Conservation (phyloP, 2,329 filamentous ascomycete species). For the Microcera coccophila region DNA sequence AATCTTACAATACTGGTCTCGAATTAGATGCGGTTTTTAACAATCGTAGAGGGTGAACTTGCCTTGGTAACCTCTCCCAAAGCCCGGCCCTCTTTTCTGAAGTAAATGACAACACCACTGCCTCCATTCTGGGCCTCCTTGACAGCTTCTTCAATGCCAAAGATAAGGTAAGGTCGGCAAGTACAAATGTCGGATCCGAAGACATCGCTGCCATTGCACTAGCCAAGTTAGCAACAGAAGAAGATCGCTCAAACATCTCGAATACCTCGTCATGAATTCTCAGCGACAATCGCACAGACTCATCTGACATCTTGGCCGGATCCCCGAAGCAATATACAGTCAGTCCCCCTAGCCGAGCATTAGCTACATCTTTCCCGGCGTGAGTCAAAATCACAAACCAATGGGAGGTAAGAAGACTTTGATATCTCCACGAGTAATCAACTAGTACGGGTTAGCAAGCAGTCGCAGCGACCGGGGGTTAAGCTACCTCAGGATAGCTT, state of each 20-base stretch:
- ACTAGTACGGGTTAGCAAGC: slow-evolving; percentile 36
- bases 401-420: slow-evolving; percentile 96
- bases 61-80: slow-evolving; percentile 95
- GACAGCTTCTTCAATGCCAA: slow-evolving; percentile 94
- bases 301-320: slow-evolving; percentile 87
- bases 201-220: slow-evolving; percentile 94
- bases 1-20: slow-evolving; percentile 42
- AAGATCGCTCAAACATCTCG: slow-evolving; percentile 7
- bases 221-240: slow-evolving; percentile 10
- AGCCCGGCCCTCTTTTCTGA: slow-evolving; percentile 93
- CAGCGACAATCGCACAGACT: slow-evolving; percentile 73
- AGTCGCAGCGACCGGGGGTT: not conserved
- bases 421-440: slow-evolving; percentile 91
- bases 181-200: slow-evolving; percentile 98
- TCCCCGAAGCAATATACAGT: slow-evolving; percentile 98
- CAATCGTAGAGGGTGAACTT: slow-evolving; percentile 30
- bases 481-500: slow-evolving; percentile 77
- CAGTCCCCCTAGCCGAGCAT: slow-evolving; percentile 59
- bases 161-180: slow-evolving; percentile 91
- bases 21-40: not conserved
- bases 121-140: slow-evolving; percentile 94
- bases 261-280: slow-evolving; percentile 68
- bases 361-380: not conserved
- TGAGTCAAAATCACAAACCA: slow-evolving; percentile 42
- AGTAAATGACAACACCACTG: slow-evolving; percentile 95